phyloP scores from a whole-genome alignment of 805 yeast genomes.

The Kuraishia floccosa region DNA sequence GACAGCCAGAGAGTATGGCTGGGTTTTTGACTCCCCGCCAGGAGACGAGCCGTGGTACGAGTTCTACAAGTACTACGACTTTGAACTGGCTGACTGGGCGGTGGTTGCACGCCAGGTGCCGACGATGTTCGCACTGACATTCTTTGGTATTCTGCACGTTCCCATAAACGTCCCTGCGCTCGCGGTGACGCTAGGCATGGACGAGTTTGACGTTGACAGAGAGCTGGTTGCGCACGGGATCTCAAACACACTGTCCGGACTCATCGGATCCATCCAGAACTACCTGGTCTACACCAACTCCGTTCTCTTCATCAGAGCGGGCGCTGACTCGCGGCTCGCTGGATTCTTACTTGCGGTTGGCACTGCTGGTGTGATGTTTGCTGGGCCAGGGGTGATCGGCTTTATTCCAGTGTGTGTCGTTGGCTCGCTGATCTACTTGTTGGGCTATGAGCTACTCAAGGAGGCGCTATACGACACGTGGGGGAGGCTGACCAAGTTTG shows the following conservation, averaged over 20 bases:
- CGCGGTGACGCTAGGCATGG: constrained; percentile 83
- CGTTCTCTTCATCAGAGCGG: constrained; percentile 83
- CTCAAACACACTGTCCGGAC: constrained; percentile 78
- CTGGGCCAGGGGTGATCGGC: constrained; percentile 90
- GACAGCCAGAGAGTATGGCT: constrained; percentile 60
- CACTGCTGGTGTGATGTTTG: constrained; percentile 69
- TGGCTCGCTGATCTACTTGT: constrained; percentile 78
- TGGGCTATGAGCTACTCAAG: constrained; percentile 82
- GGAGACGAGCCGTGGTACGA: constrained; percentile 81
- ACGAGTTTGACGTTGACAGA: constrained; percentile 79
- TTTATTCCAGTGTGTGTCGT: constrained; percentile 94
- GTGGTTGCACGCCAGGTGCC: constrained; percentile 64
- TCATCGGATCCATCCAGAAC: constrained; percentile 83
- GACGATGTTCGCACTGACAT: constrained; percentile 90
- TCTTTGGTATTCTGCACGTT: constrained; percentile 91
- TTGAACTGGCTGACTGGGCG: constrained; percentile 64
- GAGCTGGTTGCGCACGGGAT: constrained; percentile 93
- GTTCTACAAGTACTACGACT: constrained; percentile 66
- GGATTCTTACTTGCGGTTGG: constrained; percentile 84
- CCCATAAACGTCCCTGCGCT: constrained; percentile 97
- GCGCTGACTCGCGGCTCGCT: constrained; percentile 82
- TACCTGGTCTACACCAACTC: constrained; percentile 93
- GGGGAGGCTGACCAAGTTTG: constrained; percentile 64
- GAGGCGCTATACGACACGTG: constrained; percentile 83
- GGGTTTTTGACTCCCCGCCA: constrained; percentile 68